These are phyloP conservation scores for Aspergillus ruber DNA, from an alignment of 2,329 filamentous ascomycete genomes.

Conservation along the genomic window DNA sequence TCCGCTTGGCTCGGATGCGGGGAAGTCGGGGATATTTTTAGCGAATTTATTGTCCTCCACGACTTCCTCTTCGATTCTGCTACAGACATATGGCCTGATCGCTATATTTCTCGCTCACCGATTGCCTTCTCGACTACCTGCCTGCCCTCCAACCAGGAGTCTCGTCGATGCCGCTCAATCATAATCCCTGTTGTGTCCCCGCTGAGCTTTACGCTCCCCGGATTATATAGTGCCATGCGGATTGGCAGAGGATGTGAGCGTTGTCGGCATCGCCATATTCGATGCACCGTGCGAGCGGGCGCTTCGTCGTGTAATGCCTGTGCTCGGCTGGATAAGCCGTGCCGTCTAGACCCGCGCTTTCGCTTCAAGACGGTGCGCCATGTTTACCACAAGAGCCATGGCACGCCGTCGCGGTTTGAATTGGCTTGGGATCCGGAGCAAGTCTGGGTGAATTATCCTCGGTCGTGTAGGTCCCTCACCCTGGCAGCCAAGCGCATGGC, in stretches of 20 bases:
- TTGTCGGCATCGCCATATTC: conserved; percentile 32
- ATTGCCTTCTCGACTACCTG: background rate
- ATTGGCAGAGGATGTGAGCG: conserved; percentile 28
- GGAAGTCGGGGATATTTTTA: background rate
- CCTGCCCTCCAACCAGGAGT: background rate
- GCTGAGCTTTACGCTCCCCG: background rate
- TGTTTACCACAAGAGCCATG: conserved; percentile 27
- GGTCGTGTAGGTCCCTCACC: conserved; percentile 15
- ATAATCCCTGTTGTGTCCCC: background rate
- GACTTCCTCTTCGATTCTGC: background rate
- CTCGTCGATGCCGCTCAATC: background rate
- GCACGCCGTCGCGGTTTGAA: conserved; percentile 20
- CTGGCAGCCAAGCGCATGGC: too few species aligned
- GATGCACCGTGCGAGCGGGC: conserved; percentile 22
- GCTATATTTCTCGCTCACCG: background rate
- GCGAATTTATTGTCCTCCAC: background rate
- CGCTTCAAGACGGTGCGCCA: conserved; percentile 28
- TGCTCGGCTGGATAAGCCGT: conserved; percentile 20
- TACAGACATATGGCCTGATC: background rate
- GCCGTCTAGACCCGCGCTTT: conserved; percentile 28
- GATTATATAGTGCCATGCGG: conserved; percentile 18
- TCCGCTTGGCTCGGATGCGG: background rate
- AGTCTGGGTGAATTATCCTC: conserved; percentile 26
- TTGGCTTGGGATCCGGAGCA: conserved; percentile 25
- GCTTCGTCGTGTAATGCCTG: conserved; percentile 25